Base-by-base conservation (phyloP, 257 asterid genomes). In the Capsicum baccatum region DNA sequence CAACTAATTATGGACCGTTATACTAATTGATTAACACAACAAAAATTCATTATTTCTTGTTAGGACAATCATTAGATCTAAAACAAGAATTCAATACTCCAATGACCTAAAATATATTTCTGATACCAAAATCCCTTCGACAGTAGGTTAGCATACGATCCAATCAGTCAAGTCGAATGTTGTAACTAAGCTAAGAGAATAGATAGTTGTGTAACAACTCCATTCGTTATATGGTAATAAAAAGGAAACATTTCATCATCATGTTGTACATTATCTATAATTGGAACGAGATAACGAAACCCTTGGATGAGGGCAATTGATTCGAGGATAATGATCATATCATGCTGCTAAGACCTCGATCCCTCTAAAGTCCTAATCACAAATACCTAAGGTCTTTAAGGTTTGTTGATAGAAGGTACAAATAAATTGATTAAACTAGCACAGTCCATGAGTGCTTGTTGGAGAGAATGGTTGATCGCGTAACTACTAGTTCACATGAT, bases 321-420 rank as follows among this genome's bases (percentile, higher is more conserved):
- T 60, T n/a, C 14, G 9, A 60, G 67, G 67, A 19, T 60, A 60
- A 60, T n/a, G 67, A 60, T 60, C 67, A n/a, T 60, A 60, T 60
- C 67, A 60, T 60, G 14, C 9, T 60, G 67, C 9, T 19, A 19
- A 60, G 67, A 60, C 14, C 67, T 60, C 14, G 6, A 60, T 19
- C 67, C 67, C 67, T 9, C 67, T 60, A n/a, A 60, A 60, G 67
- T 60, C 67, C 67, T 60, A 60, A 60, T 60, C 67, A 21, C 19
- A 60, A 60, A 60, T 60, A 60, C 35, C 37, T 9, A 19, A 7
- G 35, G 14, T 8, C 67, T 3, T 60, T 60, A 60, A 60, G 67
- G 67, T 60, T 60, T 60, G 67, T 60, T 60, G 68, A 63, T 63
- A 63, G 42, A 63, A 63, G 70, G 70, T 63, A 63, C 42, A 63